Conservation (phyloP, 2,329 filamentous ascomycete genomes). For the Alternaria tenuissima region DNA sequence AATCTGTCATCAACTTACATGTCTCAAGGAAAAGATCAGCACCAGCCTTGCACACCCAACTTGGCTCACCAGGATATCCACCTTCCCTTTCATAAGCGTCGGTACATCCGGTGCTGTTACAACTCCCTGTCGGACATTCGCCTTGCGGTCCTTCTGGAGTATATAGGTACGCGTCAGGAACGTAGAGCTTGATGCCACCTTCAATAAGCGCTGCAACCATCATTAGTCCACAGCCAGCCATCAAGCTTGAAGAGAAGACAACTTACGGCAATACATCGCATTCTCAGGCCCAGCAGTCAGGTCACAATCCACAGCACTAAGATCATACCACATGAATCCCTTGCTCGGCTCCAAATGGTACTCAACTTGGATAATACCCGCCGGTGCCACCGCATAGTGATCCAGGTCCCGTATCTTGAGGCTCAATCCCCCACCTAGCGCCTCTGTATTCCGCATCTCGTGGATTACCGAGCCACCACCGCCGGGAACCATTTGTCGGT, state of each 20-base stretch:
- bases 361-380: slow-evolving; percentile 36
- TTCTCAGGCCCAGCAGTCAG: slow-evolving; percentile 5
- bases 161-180: background rate
- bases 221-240: background rate
- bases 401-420: slow-evolving; percentile 37
- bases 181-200: slow-evolving; percentile 30
- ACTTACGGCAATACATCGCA: slow-evolving; percentile 27
- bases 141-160: background rate
- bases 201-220: slow-evolving; percentile 15
- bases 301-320: slow-evolving; percentile 33
- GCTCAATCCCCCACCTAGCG: slow-evolving; percentile 18
- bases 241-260: background rate
- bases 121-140: slow-evolving; percentile 19
- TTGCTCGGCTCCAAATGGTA: slow-evolving; percentile 24
- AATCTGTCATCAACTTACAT: slow-evolving; percentile 11
- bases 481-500: slow-evolving; percentile 18
- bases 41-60: slow-evolving; percentile 23
- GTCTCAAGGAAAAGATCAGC: slow-evolving; percentile 29
- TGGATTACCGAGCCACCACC: slow-evolving; percentile 13
- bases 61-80: slow-evolving; percentile 28
- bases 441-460: slow-evolving; percentile 20
- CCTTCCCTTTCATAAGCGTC: slow-evolving; percentile 28
- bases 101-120: slow-evolving; percentile 14
- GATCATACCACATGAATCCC: slow-evolving; percentile 32
- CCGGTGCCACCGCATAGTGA: slow-evolving; percentile 21